Base-by-base conservation (phyloP, 306 rosid species). In the Trifolium pratense region DNA sequence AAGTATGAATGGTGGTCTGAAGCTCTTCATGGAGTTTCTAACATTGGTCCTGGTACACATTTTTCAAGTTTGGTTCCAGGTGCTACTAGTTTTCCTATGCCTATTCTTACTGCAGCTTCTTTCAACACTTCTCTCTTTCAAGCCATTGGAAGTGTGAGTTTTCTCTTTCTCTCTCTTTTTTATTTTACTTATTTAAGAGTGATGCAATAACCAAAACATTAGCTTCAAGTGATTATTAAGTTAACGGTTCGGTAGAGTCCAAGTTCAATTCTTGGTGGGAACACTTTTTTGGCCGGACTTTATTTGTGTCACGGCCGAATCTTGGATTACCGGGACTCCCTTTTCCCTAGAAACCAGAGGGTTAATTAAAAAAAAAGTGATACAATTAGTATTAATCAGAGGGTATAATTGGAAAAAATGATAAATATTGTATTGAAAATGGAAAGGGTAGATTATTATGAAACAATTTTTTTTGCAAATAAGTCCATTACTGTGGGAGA, bases 1-100 rank as follows among this genome's bases (percentile, higher is more conserved):
- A 84, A 76, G 60, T 95, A 95, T 37, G 84, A 91, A 16, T 95
- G 99, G 99, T 95, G 99, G 99, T 95, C 99, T 8, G 99, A 95
- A 72, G 99, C 97, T 12, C 86, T 95, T 60, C 99, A 95, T 76
- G 99, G 99, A 0, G 93, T 95, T 25, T 95, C 99, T 17, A 71
- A 88, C 31, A 80, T 88, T 16, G 97, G 99, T 8, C 96, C 88
- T 0, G 99, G 99, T 0, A 95, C 99, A 0, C 75, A 1, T 12
- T 95, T 91, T 70, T 86, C 99, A 6, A 79, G 53, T 78, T 72
- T 80, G 39, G 92, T 95, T 12, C 92, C 97, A 0, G 97, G 86
- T 4, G 97, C 97, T 6, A 95, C 99, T 2, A 95, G 99, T 79
- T 95, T 95, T 73, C 99, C 99, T 45, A 86, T 83, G 89, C 89